Conservation (phyloP, 495 filamentous ascomycete species). For the Paragyromitra xinjiangensis region DNA sequence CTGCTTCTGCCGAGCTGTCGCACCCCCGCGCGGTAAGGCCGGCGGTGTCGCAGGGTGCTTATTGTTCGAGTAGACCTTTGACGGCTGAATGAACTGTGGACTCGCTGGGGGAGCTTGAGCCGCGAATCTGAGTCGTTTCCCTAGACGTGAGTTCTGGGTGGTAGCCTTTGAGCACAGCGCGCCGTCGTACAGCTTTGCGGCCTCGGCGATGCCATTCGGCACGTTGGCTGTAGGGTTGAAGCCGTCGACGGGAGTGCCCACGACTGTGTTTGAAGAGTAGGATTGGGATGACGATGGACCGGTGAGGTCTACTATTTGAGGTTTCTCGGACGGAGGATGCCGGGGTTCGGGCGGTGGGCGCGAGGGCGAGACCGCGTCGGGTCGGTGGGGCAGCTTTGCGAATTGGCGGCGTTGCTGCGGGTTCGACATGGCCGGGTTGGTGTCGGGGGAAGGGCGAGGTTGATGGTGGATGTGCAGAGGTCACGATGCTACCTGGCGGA, state of each 20-base stretch:
- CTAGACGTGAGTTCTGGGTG: slow-evolving; percentile 53
- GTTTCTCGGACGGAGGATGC: slow-evolving; percentile 22
- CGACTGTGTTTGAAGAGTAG: slow-evolving; percentile 17
- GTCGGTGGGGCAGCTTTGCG: slow-evolving; percentile 29
- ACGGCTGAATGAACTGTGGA: slow-evolving; percentile 54
- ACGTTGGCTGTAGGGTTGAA: neutral
- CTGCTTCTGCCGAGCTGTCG: slow-evolving; percentile 49
- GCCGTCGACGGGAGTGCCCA: neutral
- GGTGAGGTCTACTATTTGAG: slow-evolving; percentile 40
- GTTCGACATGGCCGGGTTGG: slow-evolving; percentile 20
- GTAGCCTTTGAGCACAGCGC: slow-evolving; percentile 38
- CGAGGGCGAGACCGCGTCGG: slow-evolving; percentile 9
- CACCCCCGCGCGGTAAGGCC: slow-evolving; percentile 28
- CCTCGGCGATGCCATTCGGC: slow-evolving; percentile 18
- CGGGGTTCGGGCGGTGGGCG: slow-evolving; percentile 5
- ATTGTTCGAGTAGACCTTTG: slow-evolving; percentile 48
- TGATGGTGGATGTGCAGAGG: slow-evolving; percentile 1
- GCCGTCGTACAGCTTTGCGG: slow-evolving; percentile 42
- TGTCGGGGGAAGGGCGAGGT: neutral
- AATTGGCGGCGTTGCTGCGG: slow-evolving; percentile 21
- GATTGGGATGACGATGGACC: slow-evolving; percentile 14
- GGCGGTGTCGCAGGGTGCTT: slow-evolving; percentile 35
- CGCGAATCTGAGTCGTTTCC: slow-evolving; percentile 50
- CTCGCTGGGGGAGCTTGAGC: slow-evolving; percentile 27
- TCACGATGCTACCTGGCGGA: too few relatives aligned